A percentile compares a stretch with the other conserved stretches of the same genome.
Conservation (phyloP, 2,329 filamentous ascomycete genomes). For the Clathrospora elynae region DNA sequence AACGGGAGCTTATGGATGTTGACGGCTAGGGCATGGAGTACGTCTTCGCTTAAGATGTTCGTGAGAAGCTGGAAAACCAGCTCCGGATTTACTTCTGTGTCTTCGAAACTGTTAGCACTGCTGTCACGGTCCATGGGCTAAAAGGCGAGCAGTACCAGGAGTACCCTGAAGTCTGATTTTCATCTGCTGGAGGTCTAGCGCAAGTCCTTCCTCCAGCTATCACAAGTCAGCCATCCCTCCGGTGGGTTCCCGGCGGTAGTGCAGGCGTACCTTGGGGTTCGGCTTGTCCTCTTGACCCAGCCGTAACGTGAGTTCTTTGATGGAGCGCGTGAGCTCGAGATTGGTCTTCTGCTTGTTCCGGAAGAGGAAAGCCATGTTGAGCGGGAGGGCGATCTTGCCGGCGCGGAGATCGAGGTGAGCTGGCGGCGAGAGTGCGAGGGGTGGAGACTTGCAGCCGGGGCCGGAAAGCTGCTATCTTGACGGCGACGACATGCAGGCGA, state of each 20-base stretch:
- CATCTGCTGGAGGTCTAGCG: constrained; percentile 85
- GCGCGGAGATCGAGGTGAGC: constrained; percentile 24
- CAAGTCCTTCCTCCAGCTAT: constrained; percentile 82
- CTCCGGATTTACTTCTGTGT: constrained; percentile 83
- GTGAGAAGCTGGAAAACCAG: constrained; percentile 86
- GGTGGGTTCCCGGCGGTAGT: constrained; percentile 2
- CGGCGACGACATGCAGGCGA: constrained; percentile 39
- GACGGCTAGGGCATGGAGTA: constrained; percentile 81
- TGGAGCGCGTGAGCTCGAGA: constrained; percentile 65
- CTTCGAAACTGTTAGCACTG: constrained; percentile 55
- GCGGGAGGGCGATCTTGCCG: constrained; percentile 15
- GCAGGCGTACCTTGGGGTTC: constrained; percentile 58
- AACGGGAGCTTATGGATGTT: constrained; percentile 87
- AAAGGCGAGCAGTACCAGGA: constrained; percentile 64
- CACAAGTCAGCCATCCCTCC: constrained; percentile 25
- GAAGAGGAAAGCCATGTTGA: constrained; percentile 72
- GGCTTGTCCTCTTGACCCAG: constrained; percentile 62
- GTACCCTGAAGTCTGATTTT: constrained; percentile 93
- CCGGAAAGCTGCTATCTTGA: constrained; percentile 41
- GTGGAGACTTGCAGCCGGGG: constrained; percentile 34
- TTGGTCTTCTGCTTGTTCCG: constrained; percentile 65
- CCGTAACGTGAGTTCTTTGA: constrained; percentile 67
- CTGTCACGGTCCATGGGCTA: neutral
- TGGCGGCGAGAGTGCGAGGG: constrained; percentile 24
- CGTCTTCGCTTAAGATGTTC: constrained; percentile 84